Base-by-base conservation (phyloP, 345 rosid species). In the Rhizophora mangle region DNA sequence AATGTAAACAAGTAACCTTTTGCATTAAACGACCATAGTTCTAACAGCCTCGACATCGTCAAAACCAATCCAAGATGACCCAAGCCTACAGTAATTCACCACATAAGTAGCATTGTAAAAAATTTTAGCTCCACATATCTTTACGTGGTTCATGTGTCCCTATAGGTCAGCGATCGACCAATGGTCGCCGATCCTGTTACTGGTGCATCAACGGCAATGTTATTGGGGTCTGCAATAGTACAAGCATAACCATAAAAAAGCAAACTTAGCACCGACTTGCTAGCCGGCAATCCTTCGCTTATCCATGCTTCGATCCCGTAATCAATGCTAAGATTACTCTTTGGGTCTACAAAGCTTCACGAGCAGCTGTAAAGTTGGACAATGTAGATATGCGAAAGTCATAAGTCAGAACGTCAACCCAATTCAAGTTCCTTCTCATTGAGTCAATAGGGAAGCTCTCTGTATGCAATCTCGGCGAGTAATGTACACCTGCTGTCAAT, bases 161-260 rank as follows among this genome's bases (percentile, higher is more conserved):
- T 30, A 6, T 20, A 54, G 15, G n/a, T 22, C n/a, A 34, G 55
- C 0, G 13, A 24, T 8, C 31, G 31, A 13, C 58, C 70, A 19
- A 73, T 7, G 0, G 58, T 21, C n/a, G 26, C 77, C 0, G 77
- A 67, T 2, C 79, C 82, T 5, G 7, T 5, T 1, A 83, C 69
- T 1, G 76, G 56, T 6, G 83, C 57, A 16, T 77, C 80, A 32
- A 75, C 29, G 0, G 56, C 39, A 53, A 58, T 37, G 2, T 60
- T 32, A 2, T 65, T 30, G 0, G 36, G n/a, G 52, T 78, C 62
- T 30, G 5, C 65, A 0, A 81, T 77, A 1, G 5, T 51, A 85
- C 87, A 81, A 0, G 83, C 79, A 47, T 36, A 68, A 8, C 85
- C 85, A 30, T 77, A 72, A 72, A 46, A n/a, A 80, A 27, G 80